Evolutionary conservation across 2,329 filamentous ascomycete species (phyloP).

Genomic region (Fusarium concolor): DNA sequence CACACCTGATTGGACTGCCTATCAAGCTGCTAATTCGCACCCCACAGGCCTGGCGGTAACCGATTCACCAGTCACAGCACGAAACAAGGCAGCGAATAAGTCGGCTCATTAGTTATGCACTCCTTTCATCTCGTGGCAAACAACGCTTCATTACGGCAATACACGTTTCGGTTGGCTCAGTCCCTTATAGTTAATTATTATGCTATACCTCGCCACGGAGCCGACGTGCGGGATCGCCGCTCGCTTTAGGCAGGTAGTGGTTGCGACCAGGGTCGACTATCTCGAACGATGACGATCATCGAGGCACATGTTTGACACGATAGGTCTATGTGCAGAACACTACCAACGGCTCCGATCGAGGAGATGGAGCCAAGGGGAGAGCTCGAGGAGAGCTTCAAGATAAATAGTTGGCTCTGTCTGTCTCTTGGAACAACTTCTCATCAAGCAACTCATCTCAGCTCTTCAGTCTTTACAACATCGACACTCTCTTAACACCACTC

Average conservation of each 20-base stretch:
- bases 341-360: constrained; percentile 3
- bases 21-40: constrained; percentile 29
- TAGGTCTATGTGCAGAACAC: constrained; percentile 25
- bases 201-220: constrained; percentile 32
- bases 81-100: background rate
- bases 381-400: constrained; percentile 15
- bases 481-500: constrained; percentile 23
- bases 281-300: constrained; percentile 27
- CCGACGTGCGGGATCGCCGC: constrained; percentile 22
- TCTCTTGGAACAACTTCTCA: background rate
- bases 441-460: constrained; percentile 32
- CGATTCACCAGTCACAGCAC: constrained; percentile 29
- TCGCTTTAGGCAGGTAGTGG: constrained; percentile 39
- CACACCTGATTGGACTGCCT: constrained; percentile 20
- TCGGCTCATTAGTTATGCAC: constrained; percentile 27
- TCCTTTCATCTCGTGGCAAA: constrained; percentile 31
- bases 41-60: constrained; percentile 34
- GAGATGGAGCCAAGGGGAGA: background rate
- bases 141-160: background rate
- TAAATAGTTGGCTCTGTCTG: constrained; percentile 32
- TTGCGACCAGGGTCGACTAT: constrained; percentile 22
- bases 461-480: constrained; percentile 20
- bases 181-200: constrained; percentile 16
- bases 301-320: constrained; percentile 30
- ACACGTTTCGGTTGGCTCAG: constrained; percentile 25